Evolutionary conservation across 495 filamentous ascomycete species (phyloP).

Genomic region (Daldinia grandis): DNA sequence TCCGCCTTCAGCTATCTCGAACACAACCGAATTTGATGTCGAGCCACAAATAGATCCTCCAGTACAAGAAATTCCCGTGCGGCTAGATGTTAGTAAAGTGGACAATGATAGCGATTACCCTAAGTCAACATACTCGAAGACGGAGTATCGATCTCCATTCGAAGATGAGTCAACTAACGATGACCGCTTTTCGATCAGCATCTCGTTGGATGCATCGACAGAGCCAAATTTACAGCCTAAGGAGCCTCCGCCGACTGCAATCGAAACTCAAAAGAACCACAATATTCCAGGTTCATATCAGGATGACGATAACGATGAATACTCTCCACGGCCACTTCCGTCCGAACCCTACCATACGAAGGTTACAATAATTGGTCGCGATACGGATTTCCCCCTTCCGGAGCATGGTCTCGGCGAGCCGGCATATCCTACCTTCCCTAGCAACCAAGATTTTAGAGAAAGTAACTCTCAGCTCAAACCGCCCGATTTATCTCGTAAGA

Average conservation of each 20-base stretch:
- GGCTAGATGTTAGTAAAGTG: slow-evolving; percentile 38
- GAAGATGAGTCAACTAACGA: slow-evolving; percentile 51
- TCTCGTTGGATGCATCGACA: slow-evolving; percentile 51
- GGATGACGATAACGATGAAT: slow-evolving; percentile 46
- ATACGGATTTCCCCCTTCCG: slow-evolving; percentile 50
- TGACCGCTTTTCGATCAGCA: slow-evolving; percentile 51
- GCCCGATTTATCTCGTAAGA: slow-evolving; percentile 8
- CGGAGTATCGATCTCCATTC: slow-evolving; percentile 50
- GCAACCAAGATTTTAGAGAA: slow-evolving; percentile 13
- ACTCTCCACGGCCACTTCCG: slow-evolving; percentile 50
- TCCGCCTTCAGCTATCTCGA: slow-evolving; percentile 63
- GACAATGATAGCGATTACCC: slow-evolving; percentile 11
- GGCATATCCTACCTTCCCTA: background rate
- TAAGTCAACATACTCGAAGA: slow-evolving; percentile 37
- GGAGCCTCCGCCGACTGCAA: slow-evolving; percentile 15
- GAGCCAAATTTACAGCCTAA: slow-evolving; percentile 11
- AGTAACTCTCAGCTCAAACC: slow-evolving; percentile 13
- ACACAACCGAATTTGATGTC: slow-evolving; percentile 73
- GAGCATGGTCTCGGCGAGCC: slow-evolving; percentile 37
- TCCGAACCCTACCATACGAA: slow-evolving; percentile 52
- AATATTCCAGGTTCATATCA: slow-evolving; percentile 30
- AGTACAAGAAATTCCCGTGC: slow-evolving; percentile 38
- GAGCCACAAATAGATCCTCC: slow-evolving; percentile 71
- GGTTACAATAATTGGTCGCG: slow-evolving; percentile 56
- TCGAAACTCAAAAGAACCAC: slow-evolving; percentile 36